Conservation (phyloP, 2,329 filamentous ascomycete genomes). For the Xylariaceae sp. region DNA sequence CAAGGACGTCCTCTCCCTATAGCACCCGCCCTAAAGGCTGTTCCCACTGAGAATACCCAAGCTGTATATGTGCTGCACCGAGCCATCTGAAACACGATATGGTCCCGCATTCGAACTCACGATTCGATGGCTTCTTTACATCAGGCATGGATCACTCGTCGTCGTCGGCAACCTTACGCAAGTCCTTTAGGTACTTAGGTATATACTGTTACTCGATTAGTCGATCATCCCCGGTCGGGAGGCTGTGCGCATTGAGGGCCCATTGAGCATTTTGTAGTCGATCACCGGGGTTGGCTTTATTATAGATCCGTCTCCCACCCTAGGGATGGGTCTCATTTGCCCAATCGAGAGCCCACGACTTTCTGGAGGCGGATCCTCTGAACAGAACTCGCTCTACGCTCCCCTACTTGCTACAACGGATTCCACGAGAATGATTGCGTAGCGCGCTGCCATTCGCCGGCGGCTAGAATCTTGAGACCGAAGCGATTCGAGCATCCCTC, state of each 20-base stretch:
- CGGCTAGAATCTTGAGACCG: background rate
- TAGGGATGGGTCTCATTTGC: background rate
- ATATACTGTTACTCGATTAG: background rate
- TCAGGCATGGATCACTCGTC: background rate
- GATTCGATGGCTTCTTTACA: conserved; percentile 2
- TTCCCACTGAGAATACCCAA: background rate
- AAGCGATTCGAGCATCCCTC: background rate
- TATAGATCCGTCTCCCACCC: background rate
- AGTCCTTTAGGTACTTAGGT: too few species aligned
- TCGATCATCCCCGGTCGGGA: conserved; percentile 3
- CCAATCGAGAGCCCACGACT: background rate
- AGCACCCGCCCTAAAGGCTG: background rate
- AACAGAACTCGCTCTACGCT: background rate
- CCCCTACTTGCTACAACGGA: background rate
- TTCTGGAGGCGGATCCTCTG: background rate
- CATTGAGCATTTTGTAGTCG: conserved; percentile 9
- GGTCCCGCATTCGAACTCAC: conserved; percentile 8
- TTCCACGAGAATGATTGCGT: background rate
- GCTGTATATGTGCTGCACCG: conserved; percentile 2
- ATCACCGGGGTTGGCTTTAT: conserved; percentile 3
- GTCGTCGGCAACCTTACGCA: conserved; percentile 2
- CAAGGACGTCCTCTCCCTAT: conserved; percentile 3
- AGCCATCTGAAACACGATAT: conserved; percentile 11
- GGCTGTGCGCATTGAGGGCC: conserved; percentile 10
- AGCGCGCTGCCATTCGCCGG: background rate